Conservation (phyloP, 306 rosid genomes). For the Mimosa bimucronata region DNA sequence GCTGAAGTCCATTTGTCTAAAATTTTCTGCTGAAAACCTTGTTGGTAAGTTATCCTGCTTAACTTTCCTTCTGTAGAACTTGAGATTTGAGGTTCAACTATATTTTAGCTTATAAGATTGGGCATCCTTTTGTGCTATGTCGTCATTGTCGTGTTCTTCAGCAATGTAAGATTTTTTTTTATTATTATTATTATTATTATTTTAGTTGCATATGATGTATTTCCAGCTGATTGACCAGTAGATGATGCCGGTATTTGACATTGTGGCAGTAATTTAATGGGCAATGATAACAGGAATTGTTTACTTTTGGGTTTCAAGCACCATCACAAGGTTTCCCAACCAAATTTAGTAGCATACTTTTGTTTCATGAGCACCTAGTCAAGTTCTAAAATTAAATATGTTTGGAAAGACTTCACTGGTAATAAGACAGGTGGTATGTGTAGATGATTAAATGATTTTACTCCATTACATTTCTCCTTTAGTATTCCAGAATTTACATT, state of each 20-base stretch:
- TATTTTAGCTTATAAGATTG: neutral
- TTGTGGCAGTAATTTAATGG: neutral
- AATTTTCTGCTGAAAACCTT: constrained; percentile 92
- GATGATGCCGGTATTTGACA: constrained; percentile 3
- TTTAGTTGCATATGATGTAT: neutral
- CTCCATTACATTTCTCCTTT: neutral
- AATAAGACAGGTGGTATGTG: neutral
- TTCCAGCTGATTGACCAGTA: constrained; percentile 14
- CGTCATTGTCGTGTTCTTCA: constrained; percentile 31
- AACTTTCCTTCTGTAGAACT: constrained; percentile 5
- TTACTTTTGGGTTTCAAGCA: neutral
- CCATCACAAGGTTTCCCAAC: neutral
- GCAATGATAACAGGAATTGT: neutral
- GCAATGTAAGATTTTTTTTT: constrained; percentile 1
- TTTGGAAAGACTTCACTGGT: neutral
- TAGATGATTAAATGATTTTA: neutral
- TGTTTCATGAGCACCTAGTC: neutral
- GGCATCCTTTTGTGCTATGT: constrained; percentile 22
- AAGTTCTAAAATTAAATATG: neutral
- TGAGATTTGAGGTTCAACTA: neutral
- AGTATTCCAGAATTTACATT: neutral
- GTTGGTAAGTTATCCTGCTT: constrained; percentile 65
- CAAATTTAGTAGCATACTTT: neutral
- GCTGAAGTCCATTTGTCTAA: constrained; percentile 83
- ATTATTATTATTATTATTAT: too few species aligned